Percentiles rank a stretch among this genome's conserved stretches.
These are phyloP conservation scores for Biscogniauxia marginata DNA, from an alignment of 2,329 filamentous ascomycete genomes.

Conservation along the genomic window DNA sequence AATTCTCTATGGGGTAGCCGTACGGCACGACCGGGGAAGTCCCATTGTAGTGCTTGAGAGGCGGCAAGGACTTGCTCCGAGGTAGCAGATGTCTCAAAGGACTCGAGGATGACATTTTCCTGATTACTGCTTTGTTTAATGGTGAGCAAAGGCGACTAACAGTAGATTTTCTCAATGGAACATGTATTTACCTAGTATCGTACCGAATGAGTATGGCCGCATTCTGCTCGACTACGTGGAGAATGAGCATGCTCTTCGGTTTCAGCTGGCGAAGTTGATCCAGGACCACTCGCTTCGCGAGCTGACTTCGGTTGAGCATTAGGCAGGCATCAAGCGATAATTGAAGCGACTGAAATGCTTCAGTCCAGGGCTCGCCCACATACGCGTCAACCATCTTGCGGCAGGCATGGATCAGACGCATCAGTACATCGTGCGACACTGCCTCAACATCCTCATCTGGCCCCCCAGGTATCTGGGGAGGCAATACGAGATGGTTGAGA, in stretches of 20 bases:
- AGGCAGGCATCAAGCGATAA: conserved; percentile 18
- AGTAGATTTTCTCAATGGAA: no score
- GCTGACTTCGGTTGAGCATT: conserved; percentile 16
- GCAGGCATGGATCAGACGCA: conserved; percentile 23
- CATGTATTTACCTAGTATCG: conserved; percentile 10
- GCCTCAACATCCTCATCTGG: conserved; percentile 32
- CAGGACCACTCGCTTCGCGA: conserved; percentile 19
- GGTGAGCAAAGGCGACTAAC: not conserved
- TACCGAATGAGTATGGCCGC: conserved; percentile 24
- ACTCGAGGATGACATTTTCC: conserved; percentile 49
- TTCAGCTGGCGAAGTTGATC: conserved; percentile 16
- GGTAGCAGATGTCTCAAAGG: conserved; percentile 54
- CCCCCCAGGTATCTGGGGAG: conserved; percentile 38
- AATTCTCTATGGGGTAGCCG: conserved; percentile 39
- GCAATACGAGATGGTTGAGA: conserved; percentile 44
- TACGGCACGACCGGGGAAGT: conserved; percentile 54
- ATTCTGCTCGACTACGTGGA: conserved; percentile 29
- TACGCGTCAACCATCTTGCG: conserved; percentile 1
- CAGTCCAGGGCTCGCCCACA: conserved; percentile 10
- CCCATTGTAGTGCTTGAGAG: conserved; percentile 48
- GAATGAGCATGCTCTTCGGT: conserved; percentile 14
- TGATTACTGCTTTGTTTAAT: conserved; percentile 11
- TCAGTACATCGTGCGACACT: conserved; percentile 29
- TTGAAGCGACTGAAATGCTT: conserved; percentile 14
- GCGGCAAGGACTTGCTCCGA: conserved; percentile 48